Conservation (phyloP, 371 early-diverging fungal genomes). For the Rhizopus delemar region DNA sequence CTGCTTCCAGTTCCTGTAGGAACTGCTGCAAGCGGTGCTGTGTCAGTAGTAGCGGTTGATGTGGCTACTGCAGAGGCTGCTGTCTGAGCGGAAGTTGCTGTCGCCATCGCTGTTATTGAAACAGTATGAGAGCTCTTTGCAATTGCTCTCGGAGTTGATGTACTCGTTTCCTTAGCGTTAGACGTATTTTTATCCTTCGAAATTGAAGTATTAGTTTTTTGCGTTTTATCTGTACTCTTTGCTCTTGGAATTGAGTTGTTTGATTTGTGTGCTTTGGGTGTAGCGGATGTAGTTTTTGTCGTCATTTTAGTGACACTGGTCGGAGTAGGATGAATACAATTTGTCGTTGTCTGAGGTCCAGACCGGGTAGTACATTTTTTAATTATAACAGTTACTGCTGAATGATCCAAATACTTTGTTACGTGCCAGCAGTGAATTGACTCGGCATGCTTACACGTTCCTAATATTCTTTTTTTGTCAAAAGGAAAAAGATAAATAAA, state of each 20-base stretch:
- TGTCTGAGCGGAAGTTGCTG: background rate
- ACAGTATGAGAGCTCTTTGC: background rate
- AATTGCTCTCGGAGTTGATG: background rate
- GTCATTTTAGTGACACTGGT: background rate
- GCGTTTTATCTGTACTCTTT: no score
- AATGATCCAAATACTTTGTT: background rate
- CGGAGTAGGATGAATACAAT: background rate
- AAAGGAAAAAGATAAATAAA: background rate
- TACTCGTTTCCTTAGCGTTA: no score
- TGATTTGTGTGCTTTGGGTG: background rate
- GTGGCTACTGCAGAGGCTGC: background rate
- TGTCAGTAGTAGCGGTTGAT: slow-evolving; percentile 7
- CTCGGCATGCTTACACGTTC: background rate
- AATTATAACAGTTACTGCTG: slow-evolving; percentile 1
- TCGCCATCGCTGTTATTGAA: background rate
- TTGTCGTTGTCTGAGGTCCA: background rate
- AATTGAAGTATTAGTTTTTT: no score
- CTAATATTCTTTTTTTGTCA: background rate
- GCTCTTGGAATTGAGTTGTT: background rate
- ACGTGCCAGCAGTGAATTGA: background rate
- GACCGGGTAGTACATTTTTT: slow-evolving; percentile 3
- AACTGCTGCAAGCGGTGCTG: background rate
- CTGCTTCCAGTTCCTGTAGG: background rate
- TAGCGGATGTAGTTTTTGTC: background rate
- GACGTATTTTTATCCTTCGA: no score